phyloP scores from a whole-genome alignment of 257 asterid species.

The Ligustrum vulgare region DNA sequence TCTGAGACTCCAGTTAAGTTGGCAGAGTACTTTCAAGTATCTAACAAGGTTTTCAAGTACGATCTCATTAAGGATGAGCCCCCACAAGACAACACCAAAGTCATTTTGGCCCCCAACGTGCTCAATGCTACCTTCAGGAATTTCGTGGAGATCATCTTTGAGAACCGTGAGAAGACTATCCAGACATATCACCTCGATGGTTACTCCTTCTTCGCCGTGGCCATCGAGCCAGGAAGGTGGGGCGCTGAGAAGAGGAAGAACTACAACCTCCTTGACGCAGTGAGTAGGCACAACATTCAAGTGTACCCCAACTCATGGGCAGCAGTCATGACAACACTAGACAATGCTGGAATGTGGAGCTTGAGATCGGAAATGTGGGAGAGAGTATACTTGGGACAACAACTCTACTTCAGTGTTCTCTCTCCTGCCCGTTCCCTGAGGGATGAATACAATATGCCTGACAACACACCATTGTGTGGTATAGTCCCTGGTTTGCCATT shows the following conservation, averaged over 20 bases:
- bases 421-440: constrained; percentile 42
- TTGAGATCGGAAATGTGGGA: constrained; percentile 53
- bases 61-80: constrained; percentile 47
- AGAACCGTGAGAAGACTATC: constrained; percentile 50
- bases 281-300: constrained; percentile 59
- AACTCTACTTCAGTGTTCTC: constrained; percentile 47
- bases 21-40: constrained; percentile 45
- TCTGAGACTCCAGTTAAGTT: constrained; percentile 52
- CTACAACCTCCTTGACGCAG: constrained; percentile 46
- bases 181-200: constrained; percentile 60
- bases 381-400: constrained; percentile 54
- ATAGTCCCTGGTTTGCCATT: constrained; percentile 39
- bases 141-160: constrained; percentile 50
- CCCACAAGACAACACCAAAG: constrained; percentile 17
- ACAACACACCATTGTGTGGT: constrained; percentile 39
- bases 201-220: constrained; percentile 57
- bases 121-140: constrained; percentile 42
- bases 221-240: constrained; percentile 55
- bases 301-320: constrained; percentile 66
- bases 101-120: constrained; percentile 36
- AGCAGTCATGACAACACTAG: constrained; percentile 44
- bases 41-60: constrained; percentile 41
- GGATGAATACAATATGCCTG: constrained; percentile 50
- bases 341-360: constrained; percentile 63
- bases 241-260: constrained; percentile 56